phyloP scores from a whole-genome alignment of 1,139 yeast genomes.

The Chernovozyma aurita region DNA sequence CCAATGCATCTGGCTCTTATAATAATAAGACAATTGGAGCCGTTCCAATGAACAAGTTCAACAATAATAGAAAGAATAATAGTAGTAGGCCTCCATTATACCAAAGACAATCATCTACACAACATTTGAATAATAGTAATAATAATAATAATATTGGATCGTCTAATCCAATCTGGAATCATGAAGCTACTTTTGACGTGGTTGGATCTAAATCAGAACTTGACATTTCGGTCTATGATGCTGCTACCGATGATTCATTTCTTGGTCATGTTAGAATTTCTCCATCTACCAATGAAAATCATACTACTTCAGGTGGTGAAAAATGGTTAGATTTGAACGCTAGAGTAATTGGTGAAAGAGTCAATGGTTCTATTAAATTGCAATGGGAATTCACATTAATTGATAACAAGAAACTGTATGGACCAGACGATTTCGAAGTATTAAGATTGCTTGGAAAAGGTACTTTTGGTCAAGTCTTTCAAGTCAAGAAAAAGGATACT shows the following conservation, averaged over 20 bases:
- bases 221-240: slow-evolving; percentile 85
- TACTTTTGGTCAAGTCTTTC: slow-evolving; percentile 96
- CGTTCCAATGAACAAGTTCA: slow-evolving; percentile 15
- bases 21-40: slow-evolving; percentile 12
- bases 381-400: slow-evolving; percentile 65
- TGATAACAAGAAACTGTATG: slow-evolving; percentile 70
- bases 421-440: slow-evolving; percentile 92
- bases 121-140: too few relatives aligned
- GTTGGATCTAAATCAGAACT: slow-evolving; percentile 77
- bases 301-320: slow-evolving; percentile 22
- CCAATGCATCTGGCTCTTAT: slow-evolving; percentile 67
- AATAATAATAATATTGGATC: slow-evolving; percentile 30
- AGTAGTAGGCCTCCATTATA: slow-evolving; percentile 42
- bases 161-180: slow-evolving; percentile 81
- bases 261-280: slow-evolving; percentile 77
- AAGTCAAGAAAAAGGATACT: slow-evolving; percentile 86
- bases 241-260: slow-evolving; percentile 74
- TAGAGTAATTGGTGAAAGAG: slow-evolving; percentile 71
- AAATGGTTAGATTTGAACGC: slow-evolving; percentile 76
- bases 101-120: slow-evolving; percentile 65
- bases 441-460: slow-evolving; percentile 90
- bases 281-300: slow-evolving; percentile 51
- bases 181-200: slow-evolving; percentile 88
- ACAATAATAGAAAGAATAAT: slow-evolving; percentile 8
- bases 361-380: slow-evolving; percentile 72